Base-by-base conservation (phyloP, 2,329 filamentous ascomycete species). In the Pezizomycotina sp. region DNA sequence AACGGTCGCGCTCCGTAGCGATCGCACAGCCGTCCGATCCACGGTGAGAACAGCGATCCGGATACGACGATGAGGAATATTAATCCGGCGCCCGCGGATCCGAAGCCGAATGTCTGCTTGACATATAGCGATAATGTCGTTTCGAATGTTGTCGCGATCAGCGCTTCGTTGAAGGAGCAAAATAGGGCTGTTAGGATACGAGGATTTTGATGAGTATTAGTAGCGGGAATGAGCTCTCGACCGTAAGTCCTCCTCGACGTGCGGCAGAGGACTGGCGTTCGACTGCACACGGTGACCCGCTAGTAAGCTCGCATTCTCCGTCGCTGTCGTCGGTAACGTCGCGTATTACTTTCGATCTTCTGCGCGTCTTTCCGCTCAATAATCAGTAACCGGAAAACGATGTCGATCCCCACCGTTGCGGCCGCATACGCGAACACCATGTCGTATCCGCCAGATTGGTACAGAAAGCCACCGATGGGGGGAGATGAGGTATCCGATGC, bases 351-450 rank as follows among this genome's bases (percentile, higher is more conserved):
- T n/a, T n/a, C n/a, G n/a, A n/a, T n/a, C n/a, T n/a, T 28, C 40
- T 44, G 16, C 9, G 41, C 41, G 20, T 44, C 41, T 12, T 44
- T 44, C 29, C 40, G 39, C 25, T 44, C 41, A 21, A 44, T 44
- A 13, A 44, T 39, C 14, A 44, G 30, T n/a, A 44, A 36, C 35
- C 41, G 36, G 14, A 44, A 12, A 10, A 40, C 20, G 22, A 44
- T 44, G 26, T 44, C 41, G 23, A 44, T 31, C 31, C 37, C 18
- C 12, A 44, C 41, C 41, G 40, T 40, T 6, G 40, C 41, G 8
- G 40, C 41, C 41, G 40, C 40, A 31, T 29, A 36, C 3, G 37
- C 29, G 27, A 44, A 44, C n/a, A 44, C 41, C 5, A 27, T 14
- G 16, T 44, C 29, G 26, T 44, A 44, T 13, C 41, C 41, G 21